Conservation (phyloP, 108 stramenopile species). For the Poteriospumella lacustris region DNA sequence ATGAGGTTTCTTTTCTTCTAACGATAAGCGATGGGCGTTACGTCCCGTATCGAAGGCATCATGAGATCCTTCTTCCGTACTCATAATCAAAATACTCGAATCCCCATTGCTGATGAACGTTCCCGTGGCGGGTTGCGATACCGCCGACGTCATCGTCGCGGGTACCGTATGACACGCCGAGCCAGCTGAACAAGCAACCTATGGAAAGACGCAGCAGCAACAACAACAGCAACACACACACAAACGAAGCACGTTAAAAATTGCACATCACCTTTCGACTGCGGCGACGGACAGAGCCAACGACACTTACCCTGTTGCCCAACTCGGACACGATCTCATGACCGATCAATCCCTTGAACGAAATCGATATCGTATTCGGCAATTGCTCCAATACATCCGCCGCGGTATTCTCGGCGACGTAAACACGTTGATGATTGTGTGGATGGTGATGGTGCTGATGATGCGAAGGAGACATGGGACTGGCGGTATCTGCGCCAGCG, state of each 20-base stretch:
- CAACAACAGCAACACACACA: not conserved
- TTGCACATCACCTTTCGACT: not conserved
- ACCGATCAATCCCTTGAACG: not conserved
- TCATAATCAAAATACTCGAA: too few species aligned
- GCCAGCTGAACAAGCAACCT: conserved; percentile 79
- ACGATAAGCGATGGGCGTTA: not conserved
- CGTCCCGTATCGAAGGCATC: too few species aligned
- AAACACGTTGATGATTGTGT: not conserved
- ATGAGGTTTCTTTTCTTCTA: not conserved
- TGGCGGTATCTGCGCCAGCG: too few species aligned
- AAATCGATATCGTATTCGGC: conserved; percentile 2
- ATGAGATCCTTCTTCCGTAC: too few species aligned
- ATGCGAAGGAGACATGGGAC: not conserved
- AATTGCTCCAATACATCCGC: not conserved
- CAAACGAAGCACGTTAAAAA: not conserved
- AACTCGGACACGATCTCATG: not conserved
- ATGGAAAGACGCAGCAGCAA: not conserved
- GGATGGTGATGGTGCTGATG: not conserved
- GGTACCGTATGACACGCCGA: conserved; percentile 71
- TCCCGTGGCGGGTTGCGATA: conserved; percentile 24
- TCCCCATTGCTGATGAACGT: not conserved
- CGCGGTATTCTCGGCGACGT: too few species aligned
- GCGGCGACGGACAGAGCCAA: not conserved
- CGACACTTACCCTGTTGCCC: not conserved
- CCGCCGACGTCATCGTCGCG: too few species aligned